phyloP scores from a whole-genome alignment of 2,329 filamentous ascomycete species.

The Achaetomium macrosporum region DNA sequence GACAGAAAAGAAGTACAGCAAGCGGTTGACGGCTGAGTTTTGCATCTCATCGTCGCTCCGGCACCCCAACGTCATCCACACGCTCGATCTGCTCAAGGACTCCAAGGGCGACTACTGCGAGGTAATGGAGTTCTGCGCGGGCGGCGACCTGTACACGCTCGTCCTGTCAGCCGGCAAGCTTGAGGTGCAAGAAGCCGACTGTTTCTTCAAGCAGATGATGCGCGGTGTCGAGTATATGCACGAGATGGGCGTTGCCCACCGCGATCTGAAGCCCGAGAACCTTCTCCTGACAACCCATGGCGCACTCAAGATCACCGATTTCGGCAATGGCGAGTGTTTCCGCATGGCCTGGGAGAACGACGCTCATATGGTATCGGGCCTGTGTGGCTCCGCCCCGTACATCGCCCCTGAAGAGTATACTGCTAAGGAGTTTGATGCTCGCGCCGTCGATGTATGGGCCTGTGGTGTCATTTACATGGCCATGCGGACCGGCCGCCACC shows the following conservation, averaged over 20 bases:
- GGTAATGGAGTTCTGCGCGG: slow-evolving; percentile 98
- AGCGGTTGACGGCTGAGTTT: slow-evolving; percentile 93
- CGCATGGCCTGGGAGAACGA: slow-evolving; percentile 99
- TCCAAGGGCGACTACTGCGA: slow-evolving; percentile 97
- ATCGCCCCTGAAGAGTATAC: slow-evolving; percentile 96
- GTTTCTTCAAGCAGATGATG: slow-evolving; percentile 99
- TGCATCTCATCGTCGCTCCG: slow-evolving; percentile 96
- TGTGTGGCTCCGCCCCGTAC: slow-evolving; percentile 94
- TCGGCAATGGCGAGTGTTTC: slow-evolving; percentile 98
- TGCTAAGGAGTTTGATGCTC: slow-evolving; percentile 91
- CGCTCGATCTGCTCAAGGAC: slow-evolving; percentile 89
- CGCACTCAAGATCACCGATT: slow-evolving; percentile 94
- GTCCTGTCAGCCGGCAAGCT: slow-evolving; percentile 88
- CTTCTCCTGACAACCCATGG: slow-evolving; percentile 88
- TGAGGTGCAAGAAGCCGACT: slow-evolving; percentile 88
- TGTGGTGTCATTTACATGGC: slow-evolving; percentile 99
- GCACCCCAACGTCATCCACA: slow-evolving; percentile 97
- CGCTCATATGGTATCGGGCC: slow-evolving; percentile 93
- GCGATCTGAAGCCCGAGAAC: slow-evolving; percentile 95
- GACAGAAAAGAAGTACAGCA: slow-evolving; percentile 95
- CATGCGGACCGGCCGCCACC: slow-evolving; percentile 90
- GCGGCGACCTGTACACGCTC: slow-evolving; percentile 90
- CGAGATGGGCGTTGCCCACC: slow-evolving; percentile 97
- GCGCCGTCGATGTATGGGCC: slow-evolving; percentile 97
- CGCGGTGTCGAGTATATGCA: slow-evolving; percentile 98